Evolutionary conservation across 495 filamentous ascomycete species (phyloP), one percentile per base, ranked within the genome.

Genomic region (Podospora pseudopauciseta): DNA sequence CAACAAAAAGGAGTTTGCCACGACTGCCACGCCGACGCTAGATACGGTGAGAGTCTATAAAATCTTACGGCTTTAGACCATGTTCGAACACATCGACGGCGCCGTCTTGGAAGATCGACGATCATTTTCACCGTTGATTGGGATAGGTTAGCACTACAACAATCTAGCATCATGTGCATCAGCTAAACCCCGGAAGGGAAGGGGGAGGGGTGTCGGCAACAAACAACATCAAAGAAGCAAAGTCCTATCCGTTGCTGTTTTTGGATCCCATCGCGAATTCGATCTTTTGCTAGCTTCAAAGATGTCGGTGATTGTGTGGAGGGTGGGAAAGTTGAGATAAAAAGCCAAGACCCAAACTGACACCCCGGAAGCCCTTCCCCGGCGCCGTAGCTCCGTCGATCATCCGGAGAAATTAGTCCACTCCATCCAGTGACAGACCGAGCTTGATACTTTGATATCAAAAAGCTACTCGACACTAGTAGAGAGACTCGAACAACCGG

Each of bases 401-500:
- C 55, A 58, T 58, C 55, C 55, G 55, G 55, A 58, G 55, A 58
- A 58, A 58, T 58, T 58, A 58, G 19, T 26, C 55, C 55, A 19
- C 55, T 20, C 55, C 55, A 58, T 58, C 55, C 55, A 19, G 55
- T 58, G 0, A 9, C 39, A 49, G 39, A 49, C 39, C 9, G 39
- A 49, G 9, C 11, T 39, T 39, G 1, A 39, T 39, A 39, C 34
- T 23, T 39, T 11, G 34, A 39, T 39, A 23, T 23, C 20, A 39
- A 39, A 11, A 39, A 39, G 2, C 34, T 1, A 39, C 34, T 11
- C 5, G 6, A 39, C 5, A 39, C 34, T 39, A 39, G 34, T 23
- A 32, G 30, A 32, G 30, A 32, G 39, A 49, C 39, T 49, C 39
- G 39, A 49, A 49, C 39, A 11, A 49, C 23, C 23, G 1, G 23